Base-by-base conservation (phyloP, 768 basidiomycete genomes). In the Termitomyces sp. region DNA sequence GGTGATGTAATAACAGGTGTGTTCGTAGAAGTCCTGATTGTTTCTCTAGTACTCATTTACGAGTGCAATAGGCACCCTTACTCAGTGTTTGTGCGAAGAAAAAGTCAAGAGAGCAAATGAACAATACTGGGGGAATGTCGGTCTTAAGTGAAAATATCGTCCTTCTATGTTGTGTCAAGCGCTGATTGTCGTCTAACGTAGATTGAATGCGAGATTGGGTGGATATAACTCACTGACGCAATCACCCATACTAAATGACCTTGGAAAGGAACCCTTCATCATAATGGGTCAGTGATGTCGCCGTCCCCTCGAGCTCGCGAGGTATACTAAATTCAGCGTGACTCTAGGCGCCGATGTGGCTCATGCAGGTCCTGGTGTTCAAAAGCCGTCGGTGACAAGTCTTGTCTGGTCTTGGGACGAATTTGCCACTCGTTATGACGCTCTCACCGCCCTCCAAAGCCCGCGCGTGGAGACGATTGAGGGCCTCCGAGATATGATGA, bases 71-170 rank as follows among this genome's bases (percentile, higher is more conserved):
- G 79, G 79, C n/a, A 65, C 78, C 9, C 62, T 72, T 4, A 82
- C 81, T 0, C 77, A 82, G 55, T 83, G 80, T 66, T 63, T 82
- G 13, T 66, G 77, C 1, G 66, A 68, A 43, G 67, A 66, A 1
- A 82, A 79, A 43, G 58, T 77, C 5, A 46, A 30, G 13, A 60
- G 46, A 56, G 68, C 63, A 2, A 76, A 77, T 20, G 74, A 79
- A 35, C 82, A 84, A 48, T 86, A 87, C 56, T 78, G 71, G 64
- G 84, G 82, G 51, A 88, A 85, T 55, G 72, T 84, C 4, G 79
- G 79, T 0, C 67, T 86, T 6, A 86, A 85, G 82, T 81, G 49
- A 49, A 74, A 60, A 18, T 12, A 32, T 10, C 5, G n/a, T 33
- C 54, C 4, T 18, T 9, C 9, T 28, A n/a, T 35, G 1, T 40